Evolutionary conservation across 2,329 filamentous ascomycete species (phyloP).

Genomic region (Monosporascus sp.): DNA sequence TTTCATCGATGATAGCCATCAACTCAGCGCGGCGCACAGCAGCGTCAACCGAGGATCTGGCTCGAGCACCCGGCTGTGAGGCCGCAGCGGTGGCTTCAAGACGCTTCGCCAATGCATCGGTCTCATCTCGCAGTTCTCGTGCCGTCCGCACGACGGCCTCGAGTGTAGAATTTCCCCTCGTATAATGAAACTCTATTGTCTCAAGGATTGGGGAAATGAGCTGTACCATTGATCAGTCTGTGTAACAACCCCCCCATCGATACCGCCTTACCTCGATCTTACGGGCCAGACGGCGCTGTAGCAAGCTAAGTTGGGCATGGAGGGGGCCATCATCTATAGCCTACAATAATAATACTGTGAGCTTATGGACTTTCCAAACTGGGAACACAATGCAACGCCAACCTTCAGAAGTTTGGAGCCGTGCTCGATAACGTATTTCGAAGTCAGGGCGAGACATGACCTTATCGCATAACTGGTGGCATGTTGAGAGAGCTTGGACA

Average conservation of each 20-base stretch:
- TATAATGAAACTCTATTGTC: constrained; percentile 37
- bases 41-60: constrained; percentile 41
- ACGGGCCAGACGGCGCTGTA: constrained; percentile 71
- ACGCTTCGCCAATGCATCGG: constrained; percentile 71
- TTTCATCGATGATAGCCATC: constrained; percentile 64
- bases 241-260: not conserved
- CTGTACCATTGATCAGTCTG: constrained; percentile 11
- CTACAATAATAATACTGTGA: constrained; percentile 15
- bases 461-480: constrained; percentile 90
- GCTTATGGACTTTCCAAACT: not conserved
- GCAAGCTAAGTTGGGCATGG: constrained; percentile 59
- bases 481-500: constrained; percentile 54
- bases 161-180: constrained; percentile 53
- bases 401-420: constrained; percentile 68
- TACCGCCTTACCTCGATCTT: constrained; percentile 67
- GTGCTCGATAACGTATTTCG: constrained; percentile 78
- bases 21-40: constrained; percentile 60
- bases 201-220: constrained; percentile 27
- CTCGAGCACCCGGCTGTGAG: constrained; percentile 34
- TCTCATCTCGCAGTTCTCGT: constrained; percentile 76
- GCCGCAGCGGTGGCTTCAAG: constrained; percentile 63
- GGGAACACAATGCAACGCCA: constrained; percentile 1
- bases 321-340: constrained; percentile 67
- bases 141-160: constrained; percentile 82
- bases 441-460: constrained; percentile 80